Base-by-base conservation (phyloP, 805 yeast species). In the Huiozyma naganishii region DNA sequence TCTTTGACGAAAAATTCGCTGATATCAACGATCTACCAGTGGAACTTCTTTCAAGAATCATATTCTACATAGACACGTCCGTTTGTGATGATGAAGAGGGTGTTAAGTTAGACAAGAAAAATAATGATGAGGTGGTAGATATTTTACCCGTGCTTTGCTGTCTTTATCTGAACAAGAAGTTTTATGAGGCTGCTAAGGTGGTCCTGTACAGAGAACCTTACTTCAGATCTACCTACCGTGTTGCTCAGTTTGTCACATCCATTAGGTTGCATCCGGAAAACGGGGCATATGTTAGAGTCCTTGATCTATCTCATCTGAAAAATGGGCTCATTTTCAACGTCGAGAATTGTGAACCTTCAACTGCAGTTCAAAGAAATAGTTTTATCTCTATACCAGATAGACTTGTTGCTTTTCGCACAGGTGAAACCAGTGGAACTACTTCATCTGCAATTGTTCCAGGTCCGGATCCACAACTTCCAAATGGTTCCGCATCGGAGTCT, bases 211-310 rank as follows among this genome's bases (percentile, higher is more conserved):
- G 65, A 10, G 48, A 61, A 6, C 77, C 89, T 4, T 47, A 53
- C 10, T 73, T 87, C 50, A 73, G 77, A 0, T 79, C 94, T 2
- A 80, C 89, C 6, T 87, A 83, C 57, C 66, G 95, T 36, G 74
- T 84, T 37, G 92, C 86, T 0, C 95, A 87, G 61, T 79, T 87
- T 53, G 77, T 87, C 5, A 71, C 88, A 1, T 71, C 79, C 5
- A 60, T 87, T n/a, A 68, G 83, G 37, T 67, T 73, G 43, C 72
- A 74, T 49, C 69, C 74, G 7, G 64, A 66, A 3, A 69, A 82
- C 42, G 88, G 89, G 0, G 53, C 57, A 27, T 68, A 71, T 46
- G 83, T 87, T 2, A 70, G 70, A 49, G 46, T 52, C 0, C 55
- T 87, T 37, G 85, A 87, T 55, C 59, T 87, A 27, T 79, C 89